phyloP scores from a whole-genome alignment of 2,329 filamentous ascomycete genomes.

The Trichoderma sp. region DNA sequence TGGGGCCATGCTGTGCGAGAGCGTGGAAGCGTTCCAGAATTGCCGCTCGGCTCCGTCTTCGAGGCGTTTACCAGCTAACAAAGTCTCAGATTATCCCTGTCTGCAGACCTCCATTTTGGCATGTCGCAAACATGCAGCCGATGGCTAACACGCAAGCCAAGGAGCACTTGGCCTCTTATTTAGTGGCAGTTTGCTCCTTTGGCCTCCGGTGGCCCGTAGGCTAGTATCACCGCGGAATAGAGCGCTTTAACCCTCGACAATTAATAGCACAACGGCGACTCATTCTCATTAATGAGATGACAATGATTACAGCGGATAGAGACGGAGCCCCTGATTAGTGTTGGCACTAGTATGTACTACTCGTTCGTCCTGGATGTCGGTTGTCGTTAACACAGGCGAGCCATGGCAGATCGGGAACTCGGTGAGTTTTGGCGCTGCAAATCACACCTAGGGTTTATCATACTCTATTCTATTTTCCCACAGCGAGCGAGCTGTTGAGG shows the following conservation, averaged over 20 bases:
- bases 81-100: neutral
- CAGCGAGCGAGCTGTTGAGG: neutral
- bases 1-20: neutral
- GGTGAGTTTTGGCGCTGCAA: neutral
- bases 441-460: neutral
- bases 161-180: neutral
- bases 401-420: neutral
- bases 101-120: neutral
- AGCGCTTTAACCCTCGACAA: neutral
- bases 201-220: neutral
- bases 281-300: neutral
- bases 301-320: neutral
- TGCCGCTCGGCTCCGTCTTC: neutral
- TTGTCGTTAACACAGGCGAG: neutral
- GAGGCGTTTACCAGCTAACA: slow-evolving; percentile 9
- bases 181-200: neutral
- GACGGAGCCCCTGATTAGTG: neutral
- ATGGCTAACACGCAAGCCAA: neutral
- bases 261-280: neutral
- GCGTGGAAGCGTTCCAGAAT: slow-evolving; percentile 18
- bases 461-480: neutral
- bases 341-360: neutral
- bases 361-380: no score
- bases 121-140: slow-evolving; percentile 9
- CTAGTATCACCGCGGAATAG: neutral